Conservation (phyloP, 1,284 basidiomycete species). For the Ustilago bromivora region DNA sequence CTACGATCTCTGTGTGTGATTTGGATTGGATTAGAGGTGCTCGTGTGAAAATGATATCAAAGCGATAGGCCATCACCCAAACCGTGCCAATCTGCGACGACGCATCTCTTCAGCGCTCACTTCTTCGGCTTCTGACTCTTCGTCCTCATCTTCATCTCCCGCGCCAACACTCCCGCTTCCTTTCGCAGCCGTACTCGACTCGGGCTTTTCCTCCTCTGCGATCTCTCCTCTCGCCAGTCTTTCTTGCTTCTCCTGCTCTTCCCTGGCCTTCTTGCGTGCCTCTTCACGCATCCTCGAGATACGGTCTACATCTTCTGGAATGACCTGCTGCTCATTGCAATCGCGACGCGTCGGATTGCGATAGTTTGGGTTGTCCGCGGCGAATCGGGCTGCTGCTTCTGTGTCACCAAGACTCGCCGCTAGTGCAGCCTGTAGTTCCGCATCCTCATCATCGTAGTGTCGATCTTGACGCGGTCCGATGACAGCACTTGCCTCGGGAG, state of each 20-base stretch:
- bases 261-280: constrained; percentile 42
- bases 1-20: not conserved
- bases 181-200: not conserved
- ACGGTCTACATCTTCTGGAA: constrained; percentile 57
- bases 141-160: constrained; percentile 55
- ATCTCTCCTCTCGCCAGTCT: constrained; percentile 34
- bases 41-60: constrained; percentile 1
- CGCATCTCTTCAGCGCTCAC: constrained; percentile 62
- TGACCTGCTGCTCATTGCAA: constrained; percentile 24
- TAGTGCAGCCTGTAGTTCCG: constrained; percentile 62
- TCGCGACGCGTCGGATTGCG: not conserved
- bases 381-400: constrained; percentile 28
- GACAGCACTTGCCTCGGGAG: constrained; percentile 48
- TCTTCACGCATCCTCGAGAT: constrained; percentile 58
- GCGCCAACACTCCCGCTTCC: constrained; percentile 8
- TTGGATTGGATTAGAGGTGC: not conserved
- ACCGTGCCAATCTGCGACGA: constrained; percentile 47
- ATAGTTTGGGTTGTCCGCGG: constrained; percentile 21
- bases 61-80: constrained; percentile 23
- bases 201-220: constrained; percentile 12
- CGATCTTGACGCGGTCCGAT: constrained; percentile 50
- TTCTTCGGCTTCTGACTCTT: constrained; percentile 48
- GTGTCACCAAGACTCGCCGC: constrained; percentile 58
- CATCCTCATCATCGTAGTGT: constrained; percentile 63
- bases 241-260: constrained; percentile 45